Conservation (phyloP, 148 eudicot species). For the Suaeda aralocaspica region DNA sequence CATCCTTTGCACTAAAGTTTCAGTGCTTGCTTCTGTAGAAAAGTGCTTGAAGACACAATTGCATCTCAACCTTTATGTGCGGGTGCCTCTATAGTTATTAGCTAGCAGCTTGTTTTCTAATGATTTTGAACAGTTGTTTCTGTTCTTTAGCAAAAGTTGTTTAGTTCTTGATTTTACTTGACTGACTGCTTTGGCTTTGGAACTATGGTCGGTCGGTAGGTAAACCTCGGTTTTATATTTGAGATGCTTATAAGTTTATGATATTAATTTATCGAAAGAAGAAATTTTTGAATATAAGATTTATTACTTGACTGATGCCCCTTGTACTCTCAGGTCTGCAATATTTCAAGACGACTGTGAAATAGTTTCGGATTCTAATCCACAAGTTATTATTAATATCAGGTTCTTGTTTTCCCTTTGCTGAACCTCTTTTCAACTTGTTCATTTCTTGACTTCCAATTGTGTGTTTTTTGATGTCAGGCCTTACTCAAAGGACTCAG, state of each 20-base stretch:
- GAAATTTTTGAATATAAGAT: neutral
- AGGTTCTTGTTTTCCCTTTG: conserved; percentile 40
- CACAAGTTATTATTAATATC: conserved; percentile 64
- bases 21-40: too few species aligned
- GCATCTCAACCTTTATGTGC: neutral
- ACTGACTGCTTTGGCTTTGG: neutral
- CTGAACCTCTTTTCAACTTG: conserved; percentile 2
- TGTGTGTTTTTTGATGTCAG: conserved; percentile 34
- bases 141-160: neutral
- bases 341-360: conserved; percentile 94
- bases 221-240: neutral
- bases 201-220: neutral
- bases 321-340: conserved; percentile 57
- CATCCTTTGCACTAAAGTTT: too few species aligned
- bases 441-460: conserved; percentile 19
- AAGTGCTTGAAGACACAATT: neutral
- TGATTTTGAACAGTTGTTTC: neutral
- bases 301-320: neutral
- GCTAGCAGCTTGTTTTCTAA: neutral
- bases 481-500: conserved; percentile 93
- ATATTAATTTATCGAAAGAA: neutral
- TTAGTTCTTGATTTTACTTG: neutral
- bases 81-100: neutral
- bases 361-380: conserved; percentile 67
- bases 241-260: neutral